A percentile compares a stretch with the other conserved stretches of the same genome.
phyloP scores from a whole-genome alignment of 1,139 yeast species.

The Saccharomyces hybrid region DNA sequence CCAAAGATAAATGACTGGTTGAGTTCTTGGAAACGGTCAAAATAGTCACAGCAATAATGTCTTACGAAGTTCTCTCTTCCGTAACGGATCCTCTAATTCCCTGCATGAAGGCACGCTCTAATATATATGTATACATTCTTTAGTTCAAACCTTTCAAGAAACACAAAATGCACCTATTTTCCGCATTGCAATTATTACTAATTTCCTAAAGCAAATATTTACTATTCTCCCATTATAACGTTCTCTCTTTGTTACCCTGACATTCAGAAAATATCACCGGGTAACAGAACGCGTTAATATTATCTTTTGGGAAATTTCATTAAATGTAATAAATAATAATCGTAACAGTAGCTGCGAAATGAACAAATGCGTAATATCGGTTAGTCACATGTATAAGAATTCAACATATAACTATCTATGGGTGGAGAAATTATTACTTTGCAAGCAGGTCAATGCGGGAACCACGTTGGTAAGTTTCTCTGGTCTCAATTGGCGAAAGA shows the following conservation, averaged over 20 bases:
- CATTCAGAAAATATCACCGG: not conserved
- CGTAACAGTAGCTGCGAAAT: not conserved
- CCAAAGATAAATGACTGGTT: not conserved
- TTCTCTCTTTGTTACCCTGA: not conserved
- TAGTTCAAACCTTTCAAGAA: not conserved
- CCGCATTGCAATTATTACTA: not conserved
- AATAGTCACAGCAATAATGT: not conserved
- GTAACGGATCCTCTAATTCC: not conserved
- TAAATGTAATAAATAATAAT: not conserved
- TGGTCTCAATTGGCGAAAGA: conserved; percentile 88
- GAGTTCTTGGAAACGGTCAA: conserved; percentile 3
- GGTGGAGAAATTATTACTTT: conserved; percentile 53
- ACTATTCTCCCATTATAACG: not conserved
- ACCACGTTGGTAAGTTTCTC: conserved; percentile 87
- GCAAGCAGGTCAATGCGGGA: conserved; percentile 85
- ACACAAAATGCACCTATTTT: not conserved
- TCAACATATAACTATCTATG: conserved; percentile 13
- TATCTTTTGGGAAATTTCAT: not conserved
- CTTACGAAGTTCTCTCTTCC: not conserved
- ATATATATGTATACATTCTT: not conserved
- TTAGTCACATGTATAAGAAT: not conserved
- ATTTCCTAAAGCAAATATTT: not conserved
- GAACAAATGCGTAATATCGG: not conserved
- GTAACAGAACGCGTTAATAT: not conserved
- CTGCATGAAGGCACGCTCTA: not conserved